A percentile compares a stretch with the other conserved stretches of the same genome.
Evolutionary conservation across 371 early-diverging fungal species (phyloP).

Genomic region (Lichtheimia ornata): DNA sequence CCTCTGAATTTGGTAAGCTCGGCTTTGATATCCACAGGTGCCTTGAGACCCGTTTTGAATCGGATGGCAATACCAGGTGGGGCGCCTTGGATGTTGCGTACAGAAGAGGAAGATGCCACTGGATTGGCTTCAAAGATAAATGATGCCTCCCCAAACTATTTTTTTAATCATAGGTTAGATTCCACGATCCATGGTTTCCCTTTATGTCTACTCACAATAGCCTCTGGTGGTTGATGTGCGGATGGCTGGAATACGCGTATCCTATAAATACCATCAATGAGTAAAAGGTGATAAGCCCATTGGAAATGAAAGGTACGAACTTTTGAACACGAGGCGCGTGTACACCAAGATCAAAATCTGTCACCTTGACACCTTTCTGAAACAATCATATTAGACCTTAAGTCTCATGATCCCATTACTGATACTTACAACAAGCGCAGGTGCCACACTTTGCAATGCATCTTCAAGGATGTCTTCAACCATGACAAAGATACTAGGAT

Average conservation of each 20-base stretch:
- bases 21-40: constrained; percentile 34
- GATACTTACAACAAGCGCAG: constrained; percentile 23
- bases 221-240: constrained; percentile 25
- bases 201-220: constrained; percentile 14
- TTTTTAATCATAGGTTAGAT: not conserved
- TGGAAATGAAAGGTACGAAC: constrained; percentile 3
- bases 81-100: constrained; percentile 6
- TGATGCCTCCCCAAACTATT: constrained; percentile 33
- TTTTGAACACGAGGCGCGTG: constrained; percentile 26
- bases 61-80: constrained; percentile 35
- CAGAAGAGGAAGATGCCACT: constrained; percentile 9
- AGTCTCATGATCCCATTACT: not conserved
- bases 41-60: constrained; percentile 36
- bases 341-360: constrained; percentile 32
- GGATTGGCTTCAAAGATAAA: constrained; percentile 28
- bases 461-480: constrained; percentile 33
- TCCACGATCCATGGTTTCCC: not conserved
- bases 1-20: constrained; percentile 28
- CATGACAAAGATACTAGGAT: constrained; percentile 25
- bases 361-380: constrained; percentile 30
- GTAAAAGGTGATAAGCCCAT: not conserved
- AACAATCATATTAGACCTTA: not conserved
- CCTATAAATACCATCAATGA: not conserved
- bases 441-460: constrained; percentile 20
- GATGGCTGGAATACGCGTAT: constrained; percentile 25